Evolutionary conservation across 163 green algal genomes (phyloP).

Genomic region (Chlorella variabilis): DNA sequence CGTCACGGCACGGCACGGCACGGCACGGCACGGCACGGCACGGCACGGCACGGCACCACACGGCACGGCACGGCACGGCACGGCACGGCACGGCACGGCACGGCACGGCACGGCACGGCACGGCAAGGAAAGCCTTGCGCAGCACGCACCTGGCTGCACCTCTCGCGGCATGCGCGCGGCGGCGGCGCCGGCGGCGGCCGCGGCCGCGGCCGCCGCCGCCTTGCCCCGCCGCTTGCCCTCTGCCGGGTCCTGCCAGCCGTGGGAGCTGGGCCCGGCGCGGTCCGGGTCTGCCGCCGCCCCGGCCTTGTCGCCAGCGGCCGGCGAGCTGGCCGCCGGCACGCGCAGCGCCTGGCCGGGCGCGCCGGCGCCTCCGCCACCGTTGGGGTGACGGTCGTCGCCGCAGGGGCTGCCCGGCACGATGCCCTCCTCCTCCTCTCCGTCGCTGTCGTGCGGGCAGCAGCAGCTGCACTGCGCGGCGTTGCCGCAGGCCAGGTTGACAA

Average conservation of each 20-base stretch:
- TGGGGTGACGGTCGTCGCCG: background rate
- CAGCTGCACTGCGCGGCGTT: background rate
- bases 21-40: too few relatives aligned
- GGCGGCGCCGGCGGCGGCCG: too few relatives aligned
- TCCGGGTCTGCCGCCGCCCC: background rate
- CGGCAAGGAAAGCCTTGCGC: too few relatives aligned
- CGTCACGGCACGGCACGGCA: too few relatives aligned
- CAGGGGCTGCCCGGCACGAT: background rate
- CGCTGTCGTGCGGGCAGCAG: constrained; percentile 23
- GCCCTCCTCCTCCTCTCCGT: constrained; percentile 7
- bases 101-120: too few relatives aligned
- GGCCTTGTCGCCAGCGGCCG: background rate
- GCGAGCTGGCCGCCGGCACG: background rate
- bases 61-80: too few relatives aligned
- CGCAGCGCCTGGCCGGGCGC: background rate
- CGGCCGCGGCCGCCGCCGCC: background rate
- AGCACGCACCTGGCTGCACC: too few relatives aligned
- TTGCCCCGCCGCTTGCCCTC: background rate
- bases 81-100: too few relatives aligned
- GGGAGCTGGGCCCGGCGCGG: background rate
- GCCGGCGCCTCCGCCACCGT: background rate
- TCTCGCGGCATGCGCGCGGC: too few relatives aligned
- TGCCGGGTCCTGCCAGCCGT: background rate
- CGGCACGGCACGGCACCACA: too few relatives aligned
- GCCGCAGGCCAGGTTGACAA: constrained; percentile 38